Percentiles rank a stretch among this genome's conserved stretches.
Evolutionary conservation across 139 green algal genomes (phyloP).

Genomic region (Mychonastes homosphaera): DNA sequence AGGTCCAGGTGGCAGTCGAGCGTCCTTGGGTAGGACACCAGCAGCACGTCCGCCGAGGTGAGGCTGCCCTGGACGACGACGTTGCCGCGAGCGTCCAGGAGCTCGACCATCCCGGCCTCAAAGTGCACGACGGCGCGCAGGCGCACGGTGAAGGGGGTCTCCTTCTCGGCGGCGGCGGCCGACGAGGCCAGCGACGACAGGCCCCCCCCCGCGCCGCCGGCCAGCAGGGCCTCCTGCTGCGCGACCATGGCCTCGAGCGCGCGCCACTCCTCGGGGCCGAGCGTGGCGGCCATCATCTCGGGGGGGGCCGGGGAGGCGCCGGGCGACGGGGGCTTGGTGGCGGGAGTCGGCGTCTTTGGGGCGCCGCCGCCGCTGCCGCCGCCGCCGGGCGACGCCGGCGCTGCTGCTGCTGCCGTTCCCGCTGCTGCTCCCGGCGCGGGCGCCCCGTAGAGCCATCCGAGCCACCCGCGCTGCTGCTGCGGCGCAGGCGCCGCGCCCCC

Average conservation of each 20-base stretch:
- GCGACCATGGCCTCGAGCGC: conserved; percentile 17
- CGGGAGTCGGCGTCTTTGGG: too few relatives aligned
- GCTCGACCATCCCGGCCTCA: conserved; percentile 24
- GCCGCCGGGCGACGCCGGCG: conserved; percentile 2
- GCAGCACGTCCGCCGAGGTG: conserved; percentile 11
- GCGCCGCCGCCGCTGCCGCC: conserved; percentile 12
- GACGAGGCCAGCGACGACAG: too few relatives aligned
- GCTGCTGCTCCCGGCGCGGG: conserved; percentile 1
- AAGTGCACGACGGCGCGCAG: conserved; percentile 27
- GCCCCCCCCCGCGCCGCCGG: background rate
- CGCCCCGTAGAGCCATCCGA: conserved; percentile 34
- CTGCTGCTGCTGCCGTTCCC: conserved; percentile 1
- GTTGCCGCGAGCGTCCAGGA: conserved; percentile 22
- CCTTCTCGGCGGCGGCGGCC: conserved; percentile 19
- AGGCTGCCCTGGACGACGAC: conserved; percentile 26
- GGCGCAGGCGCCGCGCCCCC: conserved; percentile 9
- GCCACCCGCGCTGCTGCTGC: conserved; percentile 24
- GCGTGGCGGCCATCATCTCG: conserved; percentile 6
- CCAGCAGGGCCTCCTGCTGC: background rate
- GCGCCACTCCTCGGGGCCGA: conserved; percentile 57
- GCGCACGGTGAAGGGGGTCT: conserved; percentile 46
- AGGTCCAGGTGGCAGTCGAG: conserved; percentile 29
- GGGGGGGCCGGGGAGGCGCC: background rate
- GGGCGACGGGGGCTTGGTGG: too few relatives aligned
- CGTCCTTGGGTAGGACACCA: conserved; percentile 37